Evolutionary conservation across 352 stramenopile genomes (phyloP).

Genomic region (Blastocystis sp.): DNA sequence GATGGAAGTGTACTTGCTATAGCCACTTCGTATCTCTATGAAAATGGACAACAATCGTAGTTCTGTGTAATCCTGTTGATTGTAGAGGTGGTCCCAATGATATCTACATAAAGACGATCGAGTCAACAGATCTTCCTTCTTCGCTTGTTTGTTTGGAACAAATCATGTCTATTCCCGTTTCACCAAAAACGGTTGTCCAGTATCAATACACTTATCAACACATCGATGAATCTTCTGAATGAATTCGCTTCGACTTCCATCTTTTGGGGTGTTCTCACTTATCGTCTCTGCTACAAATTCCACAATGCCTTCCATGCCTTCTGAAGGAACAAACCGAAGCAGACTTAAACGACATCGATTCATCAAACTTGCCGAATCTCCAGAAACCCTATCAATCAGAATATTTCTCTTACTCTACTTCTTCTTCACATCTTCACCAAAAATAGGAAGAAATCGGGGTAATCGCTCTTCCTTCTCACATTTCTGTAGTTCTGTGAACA

Average conservation of each 20-base stretch:
- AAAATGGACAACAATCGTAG: conserved; percentile 75
- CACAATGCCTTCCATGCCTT: not conserved
- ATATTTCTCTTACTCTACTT: not conserved
- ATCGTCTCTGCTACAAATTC: not conserved
- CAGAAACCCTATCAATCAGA: not conserved
- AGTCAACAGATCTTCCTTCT: not conserved
- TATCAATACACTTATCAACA: not conserved
- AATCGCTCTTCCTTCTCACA: conserved; percentile 17
- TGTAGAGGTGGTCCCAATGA: not conserved
- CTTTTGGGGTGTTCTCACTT: not conserved
- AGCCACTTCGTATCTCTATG: conserved; percentile 77
- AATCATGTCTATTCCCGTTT: not conserved
- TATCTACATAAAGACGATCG: not conserved
- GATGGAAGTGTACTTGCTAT: conserved; percentile 76
- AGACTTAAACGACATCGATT: not conserved
- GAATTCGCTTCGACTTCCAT: not conserved
- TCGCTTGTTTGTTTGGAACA: not conserved
- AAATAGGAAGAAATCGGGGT: conserved; percentile 16
- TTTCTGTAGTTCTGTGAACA: not conserved
- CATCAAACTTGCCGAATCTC: not conserved
- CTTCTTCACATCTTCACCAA: not conserved
- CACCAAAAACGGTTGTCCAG: conserved; percentile 10
- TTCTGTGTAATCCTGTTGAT: not conserved
- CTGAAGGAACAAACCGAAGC: not conserved
- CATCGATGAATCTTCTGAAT: not conserved